These are phyloP conservation scores for Colletotrichum tropicicola DNA, from an alignment of 2,329 filamentous ascomycete species.

Conservation along the genomic window DNA sequence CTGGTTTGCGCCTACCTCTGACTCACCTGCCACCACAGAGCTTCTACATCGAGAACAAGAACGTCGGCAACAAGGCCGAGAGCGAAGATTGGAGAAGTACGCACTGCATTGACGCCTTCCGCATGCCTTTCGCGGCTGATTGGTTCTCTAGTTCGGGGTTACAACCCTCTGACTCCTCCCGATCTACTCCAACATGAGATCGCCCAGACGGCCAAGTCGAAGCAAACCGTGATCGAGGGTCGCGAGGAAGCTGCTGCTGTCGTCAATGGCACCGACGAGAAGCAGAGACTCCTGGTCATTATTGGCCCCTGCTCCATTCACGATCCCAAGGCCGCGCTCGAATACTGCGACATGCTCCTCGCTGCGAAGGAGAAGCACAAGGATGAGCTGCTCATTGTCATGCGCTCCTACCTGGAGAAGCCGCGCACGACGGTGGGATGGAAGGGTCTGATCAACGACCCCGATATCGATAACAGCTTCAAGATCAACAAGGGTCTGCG, in stretches of 20 bases:
- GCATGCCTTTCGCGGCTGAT: slow-evolving; percentile 32
- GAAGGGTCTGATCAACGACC: slow-evolving; percentile 99
- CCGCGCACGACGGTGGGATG: slow-evolving; percentile 97
- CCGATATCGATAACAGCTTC: slow-evolving; percentile 98
- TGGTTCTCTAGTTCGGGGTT: slow-evolving; percentile 74
- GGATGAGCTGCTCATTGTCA: slow-evolving; percentile 91
- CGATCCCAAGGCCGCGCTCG: slow-evolving; percentile 87
- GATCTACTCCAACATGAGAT: slow-evolving; percentile 97
- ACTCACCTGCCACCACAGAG: slow-evolving; percentile 47
- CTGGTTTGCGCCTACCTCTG: slow-evolving; percentile 19
- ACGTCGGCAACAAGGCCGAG: slow-evolving; percentile 77
- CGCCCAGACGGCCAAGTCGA: slow-evolving; percentile 64
- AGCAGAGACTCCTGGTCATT: slow-evolving; percentile 73
- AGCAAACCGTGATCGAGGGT: slow-evolving; percentile 67
- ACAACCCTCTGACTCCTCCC: slow-evolving; percentile 92
- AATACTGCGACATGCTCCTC: slow-evolving; percentile 89
- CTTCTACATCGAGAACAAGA: slow-evolving; percentile 82
- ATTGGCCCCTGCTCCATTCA: slow-evolving; percentile 98
- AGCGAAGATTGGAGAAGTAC: slow-evolving; percentile 87
- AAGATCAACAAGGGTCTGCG: slow-evolving; percentile 98
- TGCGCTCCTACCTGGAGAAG: slow-evolving; percentile 99
- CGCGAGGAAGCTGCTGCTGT: slow-evolving; percentile 74
- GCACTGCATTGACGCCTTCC: slow-evolving; percentile 38
- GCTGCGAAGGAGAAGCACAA: slow-evolving; percentile 87
- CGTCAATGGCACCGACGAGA: slow-evolving; percentile 72